phyloP scores from a whole-genome alignment of 768 basidiomycete species.

The Mycena sanguinolenta region DNA sequence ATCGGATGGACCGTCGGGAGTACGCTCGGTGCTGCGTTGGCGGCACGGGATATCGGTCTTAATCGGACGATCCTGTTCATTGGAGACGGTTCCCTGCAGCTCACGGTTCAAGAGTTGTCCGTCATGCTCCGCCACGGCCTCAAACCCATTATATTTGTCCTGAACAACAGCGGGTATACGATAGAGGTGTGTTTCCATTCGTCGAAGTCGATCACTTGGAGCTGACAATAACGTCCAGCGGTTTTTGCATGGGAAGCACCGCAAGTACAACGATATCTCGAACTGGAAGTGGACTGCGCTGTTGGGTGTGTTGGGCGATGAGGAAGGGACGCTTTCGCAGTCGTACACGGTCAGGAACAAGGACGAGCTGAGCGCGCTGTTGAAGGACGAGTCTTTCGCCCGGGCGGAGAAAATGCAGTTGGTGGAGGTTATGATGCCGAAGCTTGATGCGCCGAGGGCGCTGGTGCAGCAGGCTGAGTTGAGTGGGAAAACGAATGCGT shows the following conservation, averaged over 20 bases:
- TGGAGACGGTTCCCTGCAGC: constrained; percentile 88
- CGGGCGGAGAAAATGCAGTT: constrained; percentile 78
- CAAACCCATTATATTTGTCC: constrained; percentile 86
- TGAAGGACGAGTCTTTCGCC: constrained; percentile 74
- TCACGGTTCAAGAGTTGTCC: constrained; percentile 86
- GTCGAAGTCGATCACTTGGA: background rate
- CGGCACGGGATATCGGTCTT: constrained; percentile 72
- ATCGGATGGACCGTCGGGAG: constrained; percentile 93
- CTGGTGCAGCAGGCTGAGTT: constrained; percentile 70
- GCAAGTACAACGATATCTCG: constrained; percentile 84
- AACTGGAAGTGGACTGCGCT: constrained; percentile 83
- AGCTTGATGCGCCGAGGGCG: constrained; percentile 77
- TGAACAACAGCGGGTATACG: constrained; percentile 88
- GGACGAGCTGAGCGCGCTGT: constrained; percentile 73
- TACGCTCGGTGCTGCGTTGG: constrained; percentile 84
- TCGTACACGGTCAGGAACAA: constrained; percentile 80
- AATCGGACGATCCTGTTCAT: constrained; percentile 86
- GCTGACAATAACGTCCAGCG: background rate
- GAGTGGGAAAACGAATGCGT: constrained; percentile 64
- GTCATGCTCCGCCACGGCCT: constrained; percentile 83
- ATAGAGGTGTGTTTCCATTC: constrained; percentile 76
- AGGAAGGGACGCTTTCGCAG: constrained; percentile 61
- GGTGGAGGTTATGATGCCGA: constrained; percentile 85
- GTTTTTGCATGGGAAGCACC: constrained; percentile 55
- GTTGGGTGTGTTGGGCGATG: constrained; percentile 70